phyloP scores from a whole-genome alignment of 345 rosid genomes.

The Psidium friedrichsthalianum region DNA sequence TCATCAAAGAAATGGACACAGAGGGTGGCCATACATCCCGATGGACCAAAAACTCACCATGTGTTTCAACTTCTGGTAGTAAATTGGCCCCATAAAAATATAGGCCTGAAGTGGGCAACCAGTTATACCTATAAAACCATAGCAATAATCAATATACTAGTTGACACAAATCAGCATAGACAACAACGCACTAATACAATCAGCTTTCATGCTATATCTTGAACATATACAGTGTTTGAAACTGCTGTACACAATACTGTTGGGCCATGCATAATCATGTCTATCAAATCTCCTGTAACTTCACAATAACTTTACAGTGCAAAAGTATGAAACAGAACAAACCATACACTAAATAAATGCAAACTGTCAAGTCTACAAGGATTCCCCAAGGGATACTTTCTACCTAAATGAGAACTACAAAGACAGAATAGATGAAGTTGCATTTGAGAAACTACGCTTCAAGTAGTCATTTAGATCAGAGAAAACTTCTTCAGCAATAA shows the following conservation, averaged over 20 bases:
- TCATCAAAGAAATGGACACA: not conserved
- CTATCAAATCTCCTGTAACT: not conserved
- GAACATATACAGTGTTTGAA: not conserved
- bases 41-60: conserved; percentile 46
- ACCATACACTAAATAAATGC: not conserved
- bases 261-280: not conserved
- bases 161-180: not conserved
- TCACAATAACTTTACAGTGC: not conserved
- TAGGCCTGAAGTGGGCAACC: conserved; percentile 82
- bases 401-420: not conserved
- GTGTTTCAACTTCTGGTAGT: conserved; percentile 95
- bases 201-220: not conserved
- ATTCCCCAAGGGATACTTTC: not conserved
- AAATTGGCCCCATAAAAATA: conserved; percentile 96
- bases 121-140: conserved; percentile 52
- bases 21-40: not conserved
- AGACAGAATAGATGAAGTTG: not conserved
- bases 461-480: not conserved
- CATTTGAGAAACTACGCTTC: not conserved
- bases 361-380: not conserved
- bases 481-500: not conserved
- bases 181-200: not conserved
- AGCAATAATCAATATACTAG: not conserved
- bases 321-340: not conserved
- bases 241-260: not conserved